phyloP scores from a whole-genome alignment of 2,329 filamentous ascomycete species.

The Magnaporthiopsis poae region DNA sequence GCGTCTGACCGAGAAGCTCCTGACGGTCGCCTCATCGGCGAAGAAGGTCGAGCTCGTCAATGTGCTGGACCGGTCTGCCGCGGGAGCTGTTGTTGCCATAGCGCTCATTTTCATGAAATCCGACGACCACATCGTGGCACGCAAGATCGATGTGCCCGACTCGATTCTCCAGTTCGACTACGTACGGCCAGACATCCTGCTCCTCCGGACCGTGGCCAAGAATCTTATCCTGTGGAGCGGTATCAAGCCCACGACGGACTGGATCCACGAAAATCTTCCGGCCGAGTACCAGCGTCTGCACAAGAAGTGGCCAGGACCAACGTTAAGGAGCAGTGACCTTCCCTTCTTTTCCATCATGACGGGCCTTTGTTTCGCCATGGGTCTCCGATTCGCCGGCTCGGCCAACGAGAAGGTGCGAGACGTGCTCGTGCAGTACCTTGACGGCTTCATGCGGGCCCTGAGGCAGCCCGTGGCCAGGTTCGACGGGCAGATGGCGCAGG shows the following conservation, averaged over 20 bases:
- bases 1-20: constrained; percentile 77
- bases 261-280: constrained; percentile 69
- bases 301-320: constrained; percentile 2
- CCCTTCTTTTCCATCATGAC: constrained; percentile 88
- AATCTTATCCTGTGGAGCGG: constrained; percentile 88
- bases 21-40: constrained; percentile 74
- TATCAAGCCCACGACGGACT: constrained; percentile 62
- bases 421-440: constrained; percentile 71
- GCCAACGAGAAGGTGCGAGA: constrained; percentile 64
- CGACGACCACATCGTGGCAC: constrained; percentile 73
- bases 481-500: constrained; percentile 72
- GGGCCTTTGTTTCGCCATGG: constrained; percentile 74
- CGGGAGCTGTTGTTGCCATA: constrained; percentile 84
- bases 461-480: constrained; percentile 52
- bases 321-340: constrained; percentile 71
- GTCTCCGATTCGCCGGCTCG: constrained; percentile 64
- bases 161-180: constrained; percentile 90
- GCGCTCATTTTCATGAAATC: constrained; percentile 96
- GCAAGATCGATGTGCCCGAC: constrained; percentile 87
- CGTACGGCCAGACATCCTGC: constrained; percentile 81
- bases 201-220: constrained; percentile 78
- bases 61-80: constrained; percentile 81
- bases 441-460: constrained; percentile 73
- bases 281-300: constrained; percentile 47
- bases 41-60: constrained; percentile 90